Conservation (phyloP, 2,329 filamentous ascomycete species). For the Hypomyces rosellus region DNA sequence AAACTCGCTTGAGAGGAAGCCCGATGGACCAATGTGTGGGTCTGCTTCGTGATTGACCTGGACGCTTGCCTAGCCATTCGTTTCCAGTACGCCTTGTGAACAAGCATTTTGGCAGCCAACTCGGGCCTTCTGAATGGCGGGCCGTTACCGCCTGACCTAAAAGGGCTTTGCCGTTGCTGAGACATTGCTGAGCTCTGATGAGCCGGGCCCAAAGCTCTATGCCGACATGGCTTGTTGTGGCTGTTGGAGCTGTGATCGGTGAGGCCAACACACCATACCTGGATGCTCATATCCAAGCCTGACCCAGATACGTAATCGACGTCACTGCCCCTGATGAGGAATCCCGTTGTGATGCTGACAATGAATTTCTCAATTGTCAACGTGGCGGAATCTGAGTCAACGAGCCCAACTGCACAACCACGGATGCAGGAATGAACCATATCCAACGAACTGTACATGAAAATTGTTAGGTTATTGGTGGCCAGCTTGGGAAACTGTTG, state of each 20-base stretch:
- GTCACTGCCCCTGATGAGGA: too few species aligned
- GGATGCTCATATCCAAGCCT: too few species aligned
- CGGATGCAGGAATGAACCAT: too few species aligned
- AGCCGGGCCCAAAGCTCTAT: slow-evolving; percentile 1
- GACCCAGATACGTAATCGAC: too few species aligned
- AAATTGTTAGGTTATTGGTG: too few species aligned
- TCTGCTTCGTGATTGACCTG: slow-evolving; percentile 1
- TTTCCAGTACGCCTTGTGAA: neutral
- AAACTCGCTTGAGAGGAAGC: neutral
- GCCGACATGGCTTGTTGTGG: slow-evolving; percentile 6
- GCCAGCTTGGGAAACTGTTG: too few species aligned
- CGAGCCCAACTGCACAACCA: too few species aligned
- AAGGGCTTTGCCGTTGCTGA: neutral
- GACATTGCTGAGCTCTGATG: too few species aligned
- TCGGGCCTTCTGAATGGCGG: neutral
- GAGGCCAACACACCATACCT: neutral
- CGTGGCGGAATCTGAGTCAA: too few species aligned
- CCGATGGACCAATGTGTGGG: neutral
- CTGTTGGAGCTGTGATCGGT: neutral
- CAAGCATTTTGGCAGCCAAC: neutral
- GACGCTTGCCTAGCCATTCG: slow-evolving; percentile 7
- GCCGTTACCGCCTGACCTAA: neutral
- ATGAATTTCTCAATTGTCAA: too few species aligned
- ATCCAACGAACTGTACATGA: too few species aligned
- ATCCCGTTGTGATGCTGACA: too few species aligned